Percentiles rank a stretch among this genome's conserved stretches.
phyloP scores from a whole-genome alignment of 2,329 filamentous ascomycete species.

The Talaromyces sp. region DNA sequence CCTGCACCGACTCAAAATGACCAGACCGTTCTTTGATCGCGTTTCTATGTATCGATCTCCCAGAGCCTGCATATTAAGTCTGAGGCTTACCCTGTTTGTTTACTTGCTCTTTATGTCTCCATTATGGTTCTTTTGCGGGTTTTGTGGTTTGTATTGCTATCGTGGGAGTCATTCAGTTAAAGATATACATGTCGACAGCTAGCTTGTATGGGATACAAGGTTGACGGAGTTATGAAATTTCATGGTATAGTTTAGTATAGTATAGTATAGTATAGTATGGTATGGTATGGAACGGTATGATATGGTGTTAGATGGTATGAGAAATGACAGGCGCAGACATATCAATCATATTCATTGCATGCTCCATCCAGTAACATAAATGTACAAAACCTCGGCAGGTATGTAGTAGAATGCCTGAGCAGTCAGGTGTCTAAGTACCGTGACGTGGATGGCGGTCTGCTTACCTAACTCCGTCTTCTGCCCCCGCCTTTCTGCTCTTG shows the following conservation, averaged over 20 bases:
- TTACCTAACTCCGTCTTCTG: neutral
- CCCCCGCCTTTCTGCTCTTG: neutral
- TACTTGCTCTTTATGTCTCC: neutral
- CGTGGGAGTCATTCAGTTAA: neutral
- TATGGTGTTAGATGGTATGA: too few relatives aligned
- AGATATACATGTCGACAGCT: neutral
- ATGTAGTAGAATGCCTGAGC: neutral
- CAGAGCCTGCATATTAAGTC: too few relatives aligned
- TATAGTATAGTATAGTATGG: too few relatives aligned
- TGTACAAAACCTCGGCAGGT: neutral
- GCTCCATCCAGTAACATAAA: neutral
- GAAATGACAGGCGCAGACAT: neutral
- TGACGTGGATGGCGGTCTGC: slow-evolving; percentile 8
- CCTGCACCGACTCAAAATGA: slow-evolving; percentile 17
- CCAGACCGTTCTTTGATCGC: neutral
- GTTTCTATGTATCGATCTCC: neutral
- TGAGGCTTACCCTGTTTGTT: neutral
- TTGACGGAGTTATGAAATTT: neutral
- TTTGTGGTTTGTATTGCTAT: neutral
- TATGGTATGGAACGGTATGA: too few relatives aligned
- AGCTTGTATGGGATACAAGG: slow-evolving; percentile 1
- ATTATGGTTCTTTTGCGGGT: neutral
- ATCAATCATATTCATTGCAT: neutral
- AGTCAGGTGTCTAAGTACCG: neutral
- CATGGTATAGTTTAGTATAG: neutral